These are phyloP conservation scores for Phytopythium boreale DNA, from an alignment of 352 stramenopile species.

Conservation along the genomic window DNA sequence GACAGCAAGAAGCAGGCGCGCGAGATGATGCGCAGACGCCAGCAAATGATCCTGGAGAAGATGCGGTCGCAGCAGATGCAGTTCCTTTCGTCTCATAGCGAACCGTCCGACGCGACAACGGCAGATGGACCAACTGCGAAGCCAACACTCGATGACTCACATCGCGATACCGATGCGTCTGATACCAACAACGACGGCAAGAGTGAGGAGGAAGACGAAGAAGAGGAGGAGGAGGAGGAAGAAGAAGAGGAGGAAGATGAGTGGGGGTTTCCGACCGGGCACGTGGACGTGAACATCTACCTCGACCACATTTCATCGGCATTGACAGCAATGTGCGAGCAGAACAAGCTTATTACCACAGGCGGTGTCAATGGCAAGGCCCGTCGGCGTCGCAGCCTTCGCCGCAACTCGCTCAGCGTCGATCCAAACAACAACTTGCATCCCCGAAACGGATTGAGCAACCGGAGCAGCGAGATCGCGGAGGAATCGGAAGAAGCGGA, in stretches of 20 bases:
- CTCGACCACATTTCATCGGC: conserved; percentile 63
- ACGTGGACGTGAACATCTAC: conserved; percentile 64
- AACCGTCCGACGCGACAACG: conserved; percentile 14
- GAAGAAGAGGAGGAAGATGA: conserved; percentile 70
- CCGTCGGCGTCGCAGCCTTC: conserved; percentile 28
- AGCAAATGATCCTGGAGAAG: conserved; percentile 67
- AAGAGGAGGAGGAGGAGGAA: conserved; percentile 50
- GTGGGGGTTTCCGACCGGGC: conserved; percentile 77
- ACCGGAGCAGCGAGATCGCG: background rate
- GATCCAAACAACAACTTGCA: background rate
- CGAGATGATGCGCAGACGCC: conserved; percentile 55
- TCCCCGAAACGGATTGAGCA: background rate
- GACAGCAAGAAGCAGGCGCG: conserved; percentile 25
- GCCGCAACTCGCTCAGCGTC: conserved; percentile 12
- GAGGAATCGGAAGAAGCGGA: conserved; percentile 16
- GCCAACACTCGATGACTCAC: no score
- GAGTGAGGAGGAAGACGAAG: conserved; percentile 29
- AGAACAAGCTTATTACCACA: conserved; percentile 21
- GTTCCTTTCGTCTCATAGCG: conserved; percentile 53
- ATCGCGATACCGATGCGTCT: background rate
- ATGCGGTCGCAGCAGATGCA: conserved; percentile 76
- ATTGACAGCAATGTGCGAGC: conserved; percentile 49
- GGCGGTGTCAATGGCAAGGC: conserved; percentile 21
- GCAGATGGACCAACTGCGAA: conserved; percentile 14
- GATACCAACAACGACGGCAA: conserved; percentile 18